Percentiles rank a stretch among this genome's conserved stretches.
phyloP scores from a whole-genome alignment of 352 stramenopile genomes.

The Phytophthora podocarpi region DNA sequence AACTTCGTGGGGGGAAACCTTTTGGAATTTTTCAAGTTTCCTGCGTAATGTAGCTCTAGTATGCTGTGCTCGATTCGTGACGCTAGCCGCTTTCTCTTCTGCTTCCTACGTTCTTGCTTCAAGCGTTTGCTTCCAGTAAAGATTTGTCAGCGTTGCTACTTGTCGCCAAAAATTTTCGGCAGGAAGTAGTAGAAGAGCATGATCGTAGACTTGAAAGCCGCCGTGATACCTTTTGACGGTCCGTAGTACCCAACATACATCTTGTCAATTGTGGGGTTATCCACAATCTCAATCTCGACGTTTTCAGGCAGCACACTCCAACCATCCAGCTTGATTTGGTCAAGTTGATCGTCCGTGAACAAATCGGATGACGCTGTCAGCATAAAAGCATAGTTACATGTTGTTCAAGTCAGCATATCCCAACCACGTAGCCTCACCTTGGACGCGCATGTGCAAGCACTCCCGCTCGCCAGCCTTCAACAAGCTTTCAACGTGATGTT shows the following conservation, averaged over 20 bases:
- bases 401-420: conserved; percentile 2
- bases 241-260: conserved; percentile 5
- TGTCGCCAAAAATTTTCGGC: conserved; percentile 20
- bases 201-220: background rate
- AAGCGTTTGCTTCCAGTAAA: conserved; percentile 4
- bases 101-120: background rate
- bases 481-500: background rate
- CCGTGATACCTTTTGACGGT: background rate
- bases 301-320: conserved; percentile 1
- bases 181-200: conserved; percentile 17
- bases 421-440: conserved; percentile 10
- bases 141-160: background rate
- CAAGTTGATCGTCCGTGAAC: background rate
- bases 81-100: background rate
- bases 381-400: conserved; percentile 3
- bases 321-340: background rate
- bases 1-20: conserved; percentile 10
- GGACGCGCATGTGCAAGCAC: conserved; percentile 1
- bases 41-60: background rate
- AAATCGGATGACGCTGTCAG: conserved; percentile 13
- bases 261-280: background rate
- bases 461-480: background rate
- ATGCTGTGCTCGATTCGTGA: background rate
- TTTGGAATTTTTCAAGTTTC: background rate
- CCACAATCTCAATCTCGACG: background rate